Evolutionary conservation across 768 basidiomycete genomes (phyloP).

Genomic region (Tylopilus cervinicoccineus): DNA sequence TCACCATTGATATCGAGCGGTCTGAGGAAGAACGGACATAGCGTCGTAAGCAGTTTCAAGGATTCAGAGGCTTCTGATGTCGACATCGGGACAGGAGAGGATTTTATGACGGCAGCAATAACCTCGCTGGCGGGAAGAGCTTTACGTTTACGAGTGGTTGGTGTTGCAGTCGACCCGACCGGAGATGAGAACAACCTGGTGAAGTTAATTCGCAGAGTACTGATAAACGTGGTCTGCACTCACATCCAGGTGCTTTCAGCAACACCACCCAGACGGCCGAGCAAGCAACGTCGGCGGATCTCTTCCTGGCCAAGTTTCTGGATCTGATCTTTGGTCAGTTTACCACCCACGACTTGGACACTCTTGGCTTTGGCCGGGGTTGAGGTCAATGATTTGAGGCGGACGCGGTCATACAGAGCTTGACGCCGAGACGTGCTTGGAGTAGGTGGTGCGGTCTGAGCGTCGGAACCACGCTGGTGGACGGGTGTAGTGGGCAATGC

Average conservation of each 20-base stretch:
- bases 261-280: conserved; percentile 73
- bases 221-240: conserved; percentile 17
- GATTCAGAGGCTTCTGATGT: conserved; percentile 75
- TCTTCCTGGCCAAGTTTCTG: conserved; percentile 75
- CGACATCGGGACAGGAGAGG: conserved; percentile 77
- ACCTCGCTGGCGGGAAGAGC: conserved; percentile 67
- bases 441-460: conserved; percentile 58
- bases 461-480: conserved; percentile 54
- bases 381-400: conserved; percentile 62
- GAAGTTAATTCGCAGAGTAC: not conserved
- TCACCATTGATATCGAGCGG: conserved; percentile 56
- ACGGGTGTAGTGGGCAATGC: conserved; percentile 63
- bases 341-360: conserved; percentile 38
- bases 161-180: conserved; percentile 45
- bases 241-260: conserved; percentile 92
- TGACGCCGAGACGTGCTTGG: conserved; percentile 73
- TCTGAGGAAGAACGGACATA: conserved; percentile 81
- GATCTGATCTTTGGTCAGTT: conserved; percentile 61
- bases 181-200: conserved; percentile 69
- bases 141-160: conserved; percentile 64
- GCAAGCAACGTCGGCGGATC: conserved; percentile 66
- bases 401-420: conserved; percentile 78
- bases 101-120: conserved; percentile 66
- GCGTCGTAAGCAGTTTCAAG: conserved; percentile 54
- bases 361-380: conserved; percentile 59